A percentile compares a stretch with the other conserved stretches of the same genome.
These are phyloP conservation scores for Huiozyma naganishii DNA, from an alignment of 805 yeast genomes.

Conservation along the genomic window DNA sequence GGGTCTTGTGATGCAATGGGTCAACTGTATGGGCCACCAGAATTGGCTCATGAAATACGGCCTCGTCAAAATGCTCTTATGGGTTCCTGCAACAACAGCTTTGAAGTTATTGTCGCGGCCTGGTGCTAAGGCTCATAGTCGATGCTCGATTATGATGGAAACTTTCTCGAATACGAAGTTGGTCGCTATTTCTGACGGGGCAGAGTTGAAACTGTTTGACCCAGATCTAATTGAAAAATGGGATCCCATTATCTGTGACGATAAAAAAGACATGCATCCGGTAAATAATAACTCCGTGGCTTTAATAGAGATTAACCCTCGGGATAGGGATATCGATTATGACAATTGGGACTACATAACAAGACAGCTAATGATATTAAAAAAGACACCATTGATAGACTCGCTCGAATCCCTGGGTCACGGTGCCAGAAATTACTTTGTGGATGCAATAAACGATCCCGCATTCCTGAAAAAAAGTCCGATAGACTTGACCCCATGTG, in stretches of 20 bases:
- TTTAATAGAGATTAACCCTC: slow-evolving; percentile 48
- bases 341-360: slow-evolving; percentile 61
- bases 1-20: slow-evolving; percentile 63
- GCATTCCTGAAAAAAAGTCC: slow-evolving; percentile 37
- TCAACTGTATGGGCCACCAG: slow-evolving; percentile 51
- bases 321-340: slow-evolving; percentile 32
- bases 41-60: slow-evolving; percentile 73
- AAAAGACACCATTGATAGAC: slow-evolving; percentile 35
- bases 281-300: slow-evolving; percentile 30
- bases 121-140: slow-evolving; percentile 41
- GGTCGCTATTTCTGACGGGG: slow-evolving; percentile 36
- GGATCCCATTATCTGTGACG: slow-evolving; percentile 26
- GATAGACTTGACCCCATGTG: slow-evolving; percentile 40
- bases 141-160: slow-evolving; percentile 56
- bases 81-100: slow-evolving; percentile 54
- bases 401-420: slow-evolving; percentile 57
- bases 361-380: slow-evolving; percentile 44
- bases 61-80: slow-evolving; percentile 60
- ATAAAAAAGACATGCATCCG: slow-evolving; percentile 13
- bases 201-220: slow-evolving; percentile 13
- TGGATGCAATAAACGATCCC: slow-evolving; percentile 22
- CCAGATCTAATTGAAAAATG: slow-evolving; percentile 10
- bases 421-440: slow-evolving; percentile 56
- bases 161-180: slow-evolving; percentile 49
- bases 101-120: slow-evolving; percentile 50